Evolutionary conservation across 2,329 filamentous ascomycete species (phyloP).

Genomic region (Microsporum audouinii): DNA sequence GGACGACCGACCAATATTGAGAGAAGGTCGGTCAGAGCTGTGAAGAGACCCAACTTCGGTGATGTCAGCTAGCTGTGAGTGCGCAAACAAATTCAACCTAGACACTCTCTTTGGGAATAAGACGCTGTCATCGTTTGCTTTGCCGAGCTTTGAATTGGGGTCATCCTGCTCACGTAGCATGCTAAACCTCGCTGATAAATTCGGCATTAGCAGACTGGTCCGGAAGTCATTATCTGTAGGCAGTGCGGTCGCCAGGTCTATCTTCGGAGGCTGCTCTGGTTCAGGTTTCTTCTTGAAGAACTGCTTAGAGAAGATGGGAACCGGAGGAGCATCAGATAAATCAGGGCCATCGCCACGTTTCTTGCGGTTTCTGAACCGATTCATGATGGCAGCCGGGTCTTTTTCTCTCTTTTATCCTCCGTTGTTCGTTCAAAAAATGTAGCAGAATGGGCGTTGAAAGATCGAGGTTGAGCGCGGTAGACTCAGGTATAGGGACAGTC

Average conservation of each 20-base stretch:
- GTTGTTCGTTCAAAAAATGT: not conserved
- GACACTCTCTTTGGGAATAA: conserved; percentile 73
- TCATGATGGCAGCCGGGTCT: conserved; percentile 21
- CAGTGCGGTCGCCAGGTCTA: conserved; percentile 63
- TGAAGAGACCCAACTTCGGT: conserved; percentile 78
- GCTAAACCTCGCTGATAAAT: conserved; percentile 86
- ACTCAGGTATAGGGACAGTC: not conserved
- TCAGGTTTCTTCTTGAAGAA: conserved; percentile 44
- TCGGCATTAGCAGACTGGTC: conserved; percentile 91
- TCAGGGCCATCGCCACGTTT: conserved; percentile 25
- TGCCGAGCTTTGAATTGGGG: conserved; percentile 75
- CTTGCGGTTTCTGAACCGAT: conserved; percentile 32
- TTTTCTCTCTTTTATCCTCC: not conserved
- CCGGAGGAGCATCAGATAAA: conserved; percentile 15
- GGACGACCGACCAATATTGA: conserved; percentile 51
- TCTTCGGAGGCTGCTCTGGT: conserved; percentile 43
- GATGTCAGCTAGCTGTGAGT: conserved; percentile 63
- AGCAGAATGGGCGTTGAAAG: not conserved
- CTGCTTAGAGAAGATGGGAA: conserved; percentile 26
- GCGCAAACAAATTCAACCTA: conserved; percentile 60
- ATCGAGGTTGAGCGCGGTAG: not conserved
- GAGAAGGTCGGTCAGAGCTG: conserved; percentile 46
- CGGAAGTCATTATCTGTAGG: conserved; percentile 82
- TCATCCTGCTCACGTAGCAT: conserved; percentile 95
- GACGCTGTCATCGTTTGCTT: conserved; percentile 91